Percentiles rank a stretch among this genome's conserved stretches.
phyloP scores from a whole-genome alignment of 129 eudicot species.

The Deinandra increscens region DNA sequence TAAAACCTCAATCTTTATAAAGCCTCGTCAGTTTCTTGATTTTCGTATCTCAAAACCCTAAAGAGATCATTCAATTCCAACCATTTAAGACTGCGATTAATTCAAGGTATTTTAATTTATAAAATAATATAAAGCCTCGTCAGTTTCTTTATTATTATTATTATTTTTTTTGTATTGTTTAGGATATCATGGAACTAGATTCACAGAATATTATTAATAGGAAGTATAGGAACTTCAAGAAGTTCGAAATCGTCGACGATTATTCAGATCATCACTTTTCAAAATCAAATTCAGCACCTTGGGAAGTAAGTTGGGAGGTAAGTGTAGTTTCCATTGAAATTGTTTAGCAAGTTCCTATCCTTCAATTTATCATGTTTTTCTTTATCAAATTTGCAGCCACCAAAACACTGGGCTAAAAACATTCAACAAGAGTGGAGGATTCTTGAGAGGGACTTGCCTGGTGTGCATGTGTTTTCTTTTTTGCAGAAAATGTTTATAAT shows the following conservation, averaged over 20 bases:
- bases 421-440: slow-evolving; percentile 83
- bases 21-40: neutral
- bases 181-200: neutral
- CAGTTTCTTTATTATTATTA: no score
- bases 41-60: neutral
- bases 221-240: slow-evolving; percentile 45
- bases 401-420: slow-evolving; percentile 57
- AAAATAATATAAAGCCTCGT: no score
- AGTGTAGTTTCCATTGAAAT: neutral
- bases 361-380: neutral
- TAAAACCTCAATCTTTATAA: neutral
- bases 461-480: slow-evolving; percentile 31
- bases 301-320: slow-evolving; percentile 55
- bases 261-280: slow-evolving; percentile 56
- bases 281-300: slow-evolving; percentile 15
- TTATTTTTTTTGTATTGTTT: neutral
- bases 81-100: neutral
- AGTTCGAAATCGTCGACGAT: slow-evolving; percentile 73
- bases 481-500: no score
- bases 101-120: neutral
- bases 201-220: slow-evolving; percentile 34
- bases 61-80: neutral
- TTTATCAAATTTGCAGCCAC: slow-evolving; percentile 36
- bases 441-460: slow-evolving; percentile 65
- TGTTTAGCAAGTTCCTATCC: neutral